Percentiles rank a stretch among this genome's conserved stretches.
phyloP scores from a whole-genome alignment of 2,329 filamentous ascomycete genomes.

The Dothideomycetes sp. region DNA sequence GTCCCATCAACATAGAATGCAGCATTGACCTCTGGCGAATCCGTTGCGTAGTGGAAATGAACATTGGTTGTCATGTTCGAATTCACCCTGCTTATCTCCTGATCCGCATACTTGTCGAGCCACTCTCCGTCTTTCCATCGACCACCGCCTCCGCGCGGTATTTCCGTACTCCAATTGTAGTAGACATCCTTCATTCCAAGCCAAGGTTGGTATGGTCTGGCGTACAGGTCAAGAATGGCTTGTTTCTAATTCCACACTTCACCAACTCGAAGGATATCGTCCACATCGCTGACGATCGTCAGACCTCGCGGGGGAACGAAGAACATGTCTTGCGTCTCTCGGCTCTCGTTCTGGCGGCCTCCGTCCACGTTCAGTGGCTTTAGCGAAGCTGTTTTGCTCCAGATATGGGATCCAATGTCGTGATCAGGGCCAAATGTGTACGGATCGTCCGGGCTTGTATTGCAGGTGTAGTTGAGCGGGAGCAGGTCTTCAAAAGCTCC shows the following conservation, averaged over 20 bases:
- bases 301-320: conserved; percentile 13
- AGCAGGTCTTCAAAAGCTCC: conserved; percentile 9
- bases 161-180: conserved; percentile 4
- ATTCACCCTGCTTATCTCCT: background rate
- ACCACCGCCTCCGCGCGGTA: background rate
- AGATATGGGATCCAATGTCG: background rate
- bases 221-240: conserved; percentile 11
- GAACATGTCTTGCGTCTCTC: background rate
- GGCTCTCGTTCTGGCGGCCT: background rate
- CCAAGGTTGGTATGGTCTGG: conserved; percentile 12
- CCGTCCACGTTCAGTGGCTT: background rate
- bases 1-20: conserved; percentile 10
- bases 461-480: background rate
- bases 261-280: conserved; percentile 15
- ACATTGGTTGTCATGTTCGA: conserved; percentile 4
- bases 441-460: background rate
- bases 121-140: conserved; percentile 1
- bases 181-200: conserved; percentile 13
- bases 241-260: conserved; percentile 16
- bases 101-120: too few relatives aligned
- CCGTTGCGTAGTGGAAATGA: conserved; percentile 18
- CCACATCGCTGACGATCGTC: conserved; percentile 16
- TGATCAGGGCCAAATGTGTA: background rate
- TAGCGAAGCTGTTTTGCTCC: background rate
- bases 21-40: conserved; percentile 12